Conservation (phyloP, 2,329 filamentous ascomycete species). For the Colletotrichum sp. region DNA sequence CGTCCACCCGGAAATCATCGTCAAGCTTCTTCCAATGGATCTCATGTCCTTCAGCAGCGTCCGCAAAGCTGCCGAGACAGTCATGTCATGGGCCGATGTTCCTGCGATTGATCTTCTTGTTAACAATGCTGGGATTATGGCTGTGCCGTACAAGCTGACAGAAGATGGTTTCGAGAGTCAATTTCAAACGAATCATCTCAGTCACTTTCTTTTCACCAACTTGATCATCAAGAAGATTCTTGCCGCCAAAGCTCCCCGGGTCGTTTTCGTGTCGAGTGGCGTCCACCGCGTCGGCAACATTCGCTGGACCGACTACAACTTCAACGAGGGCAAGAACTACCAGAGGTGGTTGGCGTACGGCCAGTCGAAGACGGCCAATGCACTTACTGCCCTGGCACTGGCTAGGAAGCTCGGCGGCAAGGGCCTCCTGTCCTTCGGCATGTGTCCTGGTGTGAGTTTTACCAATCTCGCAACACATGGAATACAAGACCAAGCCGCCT, state of each 20-base stretch:
- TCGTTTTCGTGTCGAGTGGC: conserved; percentile 41
- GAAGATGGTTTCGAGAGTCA: conserved; percentile 42
- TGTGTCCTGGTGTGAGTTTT: not conserved
- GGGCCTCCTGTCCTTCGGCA: not conserved
- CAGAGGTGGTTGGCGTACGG: conserved; percentile 33
- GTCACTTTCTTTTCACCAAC: conserved; percentile 43
- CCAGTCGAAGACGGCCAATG: conserved; percentile 41
- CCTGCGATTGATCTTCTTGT: conserved; percentile 39
- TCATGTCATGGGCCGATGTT: conserved; percentile 36
- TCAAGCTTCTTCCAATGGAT: conserved; percentile 39
- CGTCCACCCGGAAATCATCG: conserved; percentile 37
- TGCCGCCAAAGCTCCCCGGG: conserved; percentile 28
- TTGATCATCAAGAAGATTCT: conserved; percentile 35
- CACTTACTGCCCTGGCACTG: fast-evolving
- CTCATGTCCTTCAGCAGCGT: conserved; percentile 43
- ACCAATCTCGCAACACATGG: not conserved
- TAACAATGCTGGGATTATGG: conserved; percentile 18
- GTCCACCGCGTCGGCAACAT: conserved; percentile 40
- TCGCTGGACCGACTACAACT: conserved; percentile 47
- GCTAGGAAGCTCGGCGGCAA: not conserved
- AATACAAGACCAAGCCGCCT: not conserved
- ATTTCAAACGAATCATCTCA: conserved; percentile 40
- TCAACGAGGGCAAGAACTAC: conserved; percentile 34
- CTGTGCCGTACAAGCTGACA: conserved; percentile 25
- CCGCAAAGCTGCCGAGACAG: conserved; percentile 38